Base-by-base conservation (phyloP, 2,329 filamentous ascomycete genomes). In the Pestalotiopsis sp. region DNA sequence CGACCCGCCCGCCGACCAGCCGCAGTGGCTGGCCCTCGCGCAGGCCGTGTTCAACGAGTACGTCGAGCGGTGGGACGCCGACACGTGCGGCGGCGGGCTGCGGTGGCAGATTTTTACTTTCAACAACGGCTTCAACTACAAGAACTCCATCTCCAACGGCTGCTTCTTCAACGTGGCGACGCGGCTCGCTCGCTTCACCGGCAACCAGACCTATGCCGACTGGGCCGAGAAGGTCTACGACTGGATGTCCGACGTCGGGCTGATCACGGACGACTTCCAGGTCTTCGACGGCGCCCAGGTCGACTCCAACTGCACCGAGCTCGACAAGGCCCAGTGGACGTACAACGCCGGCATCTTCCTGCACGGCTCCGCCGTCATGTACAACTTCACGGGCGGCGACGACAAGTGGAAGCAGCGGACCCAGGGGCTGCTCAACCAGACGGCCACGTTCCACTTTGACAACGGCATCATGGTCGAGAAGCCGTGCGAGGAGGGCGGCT, bases 331-430 rank as follows among this genome's bases (percentile, higher is more conserved):
- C 36, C 87, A 92, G 78, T 94, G 91, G 89, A 87, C 87, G 3
- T 93, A 92, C 81, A 93, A 93, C 77, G 84, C 86, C 13, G 92
- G 90, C 56, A 87, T 92, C 69, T 90, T 86, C 79, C 79, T 93
- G 66, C 86, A 90, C 71, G 89, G 88, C 59, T 81, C 85, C 0
- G 85, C 88, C n/a, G 84, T 86, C 78, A 86, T 91, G 84, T 89
- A 87, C 79, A 90, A 91, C 78, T 74, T 91, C 69, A 88, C 94
- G 14, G 80, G 84, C 23, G 83, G 76, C 52, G 69, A 72, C 45
- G 75, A 77, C 17, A 81, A 75, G 65, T 92, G 91, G 88, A 85
- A 88, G 83, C 81, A 81, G 13, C 86, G 90, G 25, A 79, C 89
- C 1, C 80, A 88, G 65, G 90, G 89, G 7, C 82, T 94, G 58